A percentile compares a stretch with the other conserved stretches of the same genome.
Conservation (phyloP, 257 asterid species). For the Solanum dulcamara region DNA sequence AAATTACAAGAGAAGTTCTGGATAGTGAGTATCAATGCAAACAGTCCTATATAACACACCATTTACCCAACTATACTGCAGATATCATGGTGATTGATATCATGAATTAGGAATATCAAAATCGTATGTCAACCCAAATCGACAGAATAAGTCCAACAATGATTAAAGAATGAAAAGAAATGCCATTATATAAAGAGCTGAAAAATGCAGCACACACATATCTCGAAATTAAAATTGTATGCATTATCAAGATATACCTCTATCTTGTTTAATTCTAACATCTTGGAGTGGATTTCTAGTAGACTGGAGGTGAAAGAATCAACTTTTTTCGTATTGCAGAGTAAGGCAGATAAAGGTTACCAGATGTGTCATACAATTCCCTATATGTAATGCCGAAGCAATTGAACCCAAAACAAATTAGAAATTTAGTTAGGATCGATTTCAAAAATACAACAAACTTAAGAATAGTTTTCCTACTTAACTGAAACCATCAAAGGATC, state of each 20-base stretch:
- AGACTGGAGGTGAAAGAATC: constrained; percentile 35
- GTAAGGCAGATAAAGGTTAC: background rate
- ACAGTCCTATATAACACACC: background rate
- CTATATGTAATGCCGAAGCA: background rate
- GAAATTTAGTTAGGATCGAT: background rate
- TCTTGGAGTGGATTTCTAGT: constrained; percentile 33
- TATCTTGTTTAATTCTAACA: constrained; percentile 26
- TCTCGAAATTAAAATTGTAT: background rate
- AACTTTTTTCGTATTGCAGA: constrained; percentile 31
- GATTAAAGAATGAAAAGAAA: background rate
- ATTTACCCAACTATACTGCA: background rate
- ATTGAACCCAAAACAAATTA: background rate
- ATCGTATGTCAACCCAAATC: background rate
- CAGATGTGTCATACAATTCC: background rate
- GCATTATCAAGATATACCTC: constrained; percentile 16
- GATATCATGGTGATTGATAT: background rate
- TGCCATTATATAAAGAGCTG: background rate
- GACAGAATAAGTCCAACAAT: background rate
- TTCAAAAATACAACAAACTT: background rate
- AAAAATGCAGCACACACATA: background rate
- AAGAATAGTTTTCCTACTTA: background rate
- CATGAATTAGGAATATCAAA: background rate
- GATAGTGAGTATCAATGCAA: background rate
- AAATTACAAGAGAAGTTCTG: background rate
- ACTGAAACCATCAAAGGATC: background rate